Evolutionary conservation across 2,329 filamentous ascomycete genomes (phyloP), one percentile per base, ranked within the genome.

Genomic region (Rugonectria rugulosa): DNA sequence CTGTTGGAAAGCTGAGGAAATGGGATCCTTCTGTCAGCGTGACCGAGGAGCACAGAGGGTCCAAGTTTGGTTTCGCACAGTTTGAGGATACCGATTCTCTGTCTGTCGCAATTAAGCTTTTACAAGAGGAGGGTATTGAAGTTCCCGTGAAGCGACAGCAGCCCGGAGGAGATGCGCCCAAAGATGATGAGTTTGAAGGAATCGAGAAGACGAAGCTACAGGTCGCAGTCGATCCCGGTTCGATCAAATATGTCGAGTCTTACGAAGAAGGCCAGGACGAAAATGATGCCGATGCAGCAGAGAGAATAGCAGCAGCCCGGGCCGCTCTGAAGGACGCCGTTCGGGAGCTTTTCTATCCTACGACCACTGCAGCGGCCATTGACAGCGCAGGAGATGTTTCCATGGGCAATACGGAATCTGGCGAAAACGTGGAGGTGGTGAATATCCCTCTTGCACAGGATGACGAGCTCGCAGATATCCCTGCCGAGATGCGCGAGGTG

Each of bases 391-490:
- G 87, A 17, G 91, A 96, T 65, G 77, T 80, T 5, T 68, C 79
- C 5, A 95, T 94, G 91, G 82, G 82, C 41, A 88, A 90, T 58
- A 83, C 81, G 1, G 75, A 80, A 21, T 78, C 80, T 31, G 86
- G 85, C 32, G 86, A 87, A 27, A 85, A 86, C 50, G 87, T 91
- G 6, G 92, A 97, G 73, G 88, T 97, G 32, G 88, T 96, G 61
- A 97, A 93, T 54, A 96, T 98, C 56, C 89, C 92, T 4, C 82
- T 97, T 26, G 87, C 88, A 1, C 85, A 90, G 47, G 95, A 99
- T 60, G 96, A 99, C 69, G 95, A 99, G 69, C 81, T 99, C 24
- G 89, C 93, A 17, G 95, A 99, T 68, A 97, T 99, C 42, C 95
- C 95, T 0, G 89, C 91, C 1, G 95, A 98, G 71, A 96, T 97